Base-by-base conservation (phyloP, 805 yeast genomes). In the Teunomyces tritomae region DNA sequence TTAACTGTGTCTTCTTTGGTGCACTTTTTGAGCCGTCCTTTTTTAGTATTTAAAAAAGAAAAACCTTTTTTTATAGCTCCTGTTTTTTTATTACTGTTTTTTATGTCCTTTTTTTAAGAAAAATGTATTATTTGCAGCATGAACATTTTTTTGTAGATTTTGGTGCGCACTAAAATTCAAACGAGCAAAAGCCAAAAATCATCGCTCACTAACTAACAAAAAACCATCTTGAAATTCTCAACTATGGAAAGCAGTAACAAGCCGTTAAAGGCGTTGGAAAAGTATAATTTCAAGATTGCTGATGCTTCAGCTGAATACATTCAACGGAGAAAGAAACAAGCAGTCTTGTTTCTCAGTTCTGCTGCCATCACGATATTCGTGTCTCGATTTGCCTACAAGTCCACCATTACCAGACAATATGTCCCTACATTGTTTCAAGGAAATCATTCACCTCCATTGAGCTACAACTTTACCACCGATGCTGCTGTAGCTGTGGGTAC, bases 401-500 rank as follows among this genome's bases (percentile, higher is more conserved):
- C 94, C 14, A 84, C 92, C 3, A 71, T 82, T 33, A 70, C 84
- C 20, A 76, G 96, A 56, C 83, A 85, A 65, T 89, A 80, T 65
- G 70, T 82, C 5, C 97, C 97, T 6, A 77, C 77, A 37, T 74
- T 83, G 57, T 91, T 87, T 66, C 90, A 88, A 57, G 89, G 91
- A 9, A 90, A 90, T 65, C 92, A 89, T 58, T 78, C 81, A 48
- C 95, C 95, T 2, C 96, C 96, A 4, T 74, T 82, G n/a, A 59
- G 73, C 35, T 86, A 84, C 59, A 84, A 87, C 28, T 83, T 87
- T 61, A 82, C 87, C 51, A 79, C 82, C 46, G 96, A 90, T 63
- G 96, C 96, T 1, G 80, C 89, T 29, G 82, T 83, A 35, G 97
- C 97, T 0, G 89, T 91, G 2, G 81, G 85, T 0, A 84, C 87